Percentiles rank a stretch among this genome's conserved stretches.
Conservation (phyloP, 1,139 yeast species). For the Magnusiomyces sp. region DNA sequence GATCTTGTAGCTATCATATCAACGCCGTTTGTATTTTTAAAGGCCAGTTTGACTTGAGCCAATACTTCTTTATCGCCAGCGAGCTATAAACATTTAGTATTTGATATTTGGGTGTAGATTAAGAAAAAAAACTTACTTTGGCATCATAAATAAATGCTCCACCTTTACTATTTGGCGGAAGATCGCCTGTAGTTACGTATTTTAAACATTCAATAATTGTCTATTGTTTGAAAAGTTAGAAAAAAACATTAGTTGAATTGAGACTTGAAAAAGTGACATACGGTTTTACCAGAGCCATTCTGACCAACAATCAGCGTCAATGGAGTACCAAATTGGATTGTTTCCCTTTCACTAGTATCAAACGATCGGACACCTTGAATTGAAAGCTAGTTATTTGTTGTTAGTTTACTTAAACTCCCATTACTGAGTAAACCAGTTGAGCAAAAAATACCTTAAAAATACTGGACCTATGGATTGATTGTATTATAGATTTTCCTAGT, state of each 20-base stretch:
- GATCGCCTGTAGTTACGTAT: slow-evolving; percentile 90
- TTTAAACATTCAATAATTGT: slow-evolving; percentile 90
- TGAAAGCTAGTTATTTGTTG: slow-evolving; percentile 43
- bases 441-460: slow-evolving; percentile 23
- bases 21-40: slow-evolving; percentile 61
- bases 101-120: background rate
- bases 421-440: background rate
- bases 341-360: slow-evolving; percentile 71
- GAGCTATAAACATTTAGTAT: slow-evolving; percentile 15
- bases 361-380: slow-evolving; percentile 89
- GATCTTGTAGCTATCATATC: slow-evolving; percentile 83
- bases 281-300: slow-evolving; percentile 96
- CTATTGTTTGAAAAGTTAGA: slow-evolving; percentile 12
- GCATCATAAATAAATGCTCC: slow-evolving; percentile 98
- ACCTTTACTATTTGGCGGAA: slow-evolving; percentile 93
- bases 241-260: background rate
- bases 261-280: slow-evolving; percentile 16
- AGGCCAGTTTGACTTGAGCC: slow-evolving; percentile 88
- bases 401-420: background rate
- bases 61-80: slow-evolving; percentile 62
- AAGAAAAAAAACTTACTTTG: slow-evolving; percentile 42
- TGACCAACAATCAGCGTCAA: slow-evolving; percentile 91
- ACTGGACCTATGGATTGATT: slow-evolving; percentile 23
- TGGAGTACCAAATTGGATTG: slow-evolving; percentile 85
- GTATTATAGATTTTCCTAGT: background rate